Evolutionary conservation across 192 early-diverging fungal genomes (phyloP).

Genomic region (Chytriomyces sp.): DNA sequence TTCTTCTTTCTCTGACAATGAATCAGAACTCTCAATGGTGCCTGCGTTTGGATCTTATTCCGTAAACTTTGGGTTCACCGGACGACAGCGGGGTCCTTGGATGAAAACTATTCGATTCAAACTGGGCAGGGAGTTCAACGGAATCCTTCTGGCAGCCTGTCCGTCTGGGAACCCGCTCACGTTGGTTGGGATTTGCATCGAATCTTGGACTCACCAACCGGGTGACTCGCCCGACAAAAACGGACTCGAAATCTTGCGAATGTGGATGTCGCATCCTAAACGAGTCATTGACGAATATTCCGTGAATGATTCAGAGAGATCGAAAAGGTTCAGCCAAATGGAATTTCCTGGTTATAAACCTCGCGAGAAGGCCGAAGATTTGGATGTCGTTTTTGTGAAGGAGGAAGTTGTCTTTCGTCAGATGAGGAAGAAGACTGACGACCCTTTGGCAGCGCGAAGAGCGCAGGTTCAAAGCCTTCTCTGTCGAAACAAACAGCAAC

Average conservation of each 20-base stretch:
- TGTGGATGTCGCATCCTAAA: slow-evolving; percentile 67
- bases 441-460: slow-evolving; percentile 34
- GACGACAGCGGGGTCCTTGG: slow-evolving; percentile 47
- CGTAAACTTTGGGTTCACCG: slow-evolving; percentile 54
- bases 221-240: slow-evolving; percentile 57
- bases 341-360: slow-evolving; percentile 28
- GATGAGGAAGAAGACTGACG: slow-evolving; percentile 16
- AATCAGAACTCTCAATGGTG: slow-evolving; percentile 32
- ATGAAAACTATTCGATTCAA: slow-evolving; percentile 44
- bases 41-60: slow-evolving; percentile 46
- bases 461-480: slow-evolving; percentile 29
- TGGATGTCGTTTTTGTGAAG: slow-evolving; percentile 45
- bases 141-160: slow-evolving; percentile 32
- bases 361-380: slow-evolving; percentile 24
- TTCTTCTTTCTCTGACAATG: slow-evolving; percentile 37
- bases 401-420: slow-evolving; percentile 53
- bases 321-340: slow-evolving; percentile 45
- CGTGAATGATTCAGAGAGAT: slow-evolving; percentile 39
- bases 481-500: slow-evolving; percentile 7
- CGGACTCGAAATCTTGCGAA: slow-evolving; percentile 54
- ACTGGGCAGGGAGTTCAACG: slow-evolving; percentile 43
- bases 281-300: slow-evolving; percentile 58
- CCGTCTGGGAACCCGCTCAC: slow-evolving; percentile 43
- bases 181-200: slow-evolving; percentile 62
- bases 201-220: slow-evolving; percentile 52